Evolutionary conservation across 176 grass and related monocot genomes (phyloP).

Genomic region (Oryza nivara): DNA sequence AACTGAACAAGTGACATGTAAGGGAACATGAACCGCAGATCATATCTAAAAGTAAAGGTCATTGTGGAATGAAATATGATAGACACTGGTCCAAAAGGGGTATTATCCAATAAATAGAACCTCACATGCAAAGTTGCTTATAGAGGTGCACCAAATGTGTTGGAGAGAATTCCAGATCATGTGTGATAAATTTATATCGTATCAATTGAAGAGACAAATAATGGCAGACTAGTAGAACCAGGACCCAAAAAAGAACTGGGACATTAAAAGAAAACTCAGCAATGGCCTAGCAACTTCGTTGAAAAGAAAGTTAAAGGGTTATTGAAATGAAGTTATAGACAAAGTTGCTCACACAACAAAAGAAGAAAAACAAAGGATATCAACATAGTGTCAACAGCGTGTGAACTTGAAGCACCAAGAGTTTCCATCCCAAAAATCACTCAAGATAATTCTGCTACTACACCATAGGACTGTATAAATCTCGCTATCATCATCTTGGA

Average conservation of each 20-base stretch:
- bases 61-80: slow-evolving; percentile 2
- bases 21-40: neutral
- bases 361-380: slow-evolving; percentile 17
- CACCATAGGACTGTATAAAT: slow-evolving; percentile 25
- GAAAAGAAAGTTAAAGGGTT: neutral
- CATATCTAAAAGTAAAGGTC: slow-evolving; percentile 1
- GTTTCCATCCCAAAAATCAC: slow-evolving; percentile 5
- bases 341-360: slow-evolving; percentile 15
- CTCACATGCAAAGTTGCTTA: neutral
- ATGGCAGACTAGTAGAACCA: neutral
- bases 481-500: slow-evolving; percentile 42
- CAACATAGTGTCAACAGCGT: slow-evolving; percentile 18
- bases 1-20: neutral
- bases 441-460: slow-evolving; percentile 28
- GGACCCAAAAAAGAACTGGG: neutral
- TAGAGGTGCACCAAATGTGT: neutral
- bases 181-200: neutral
- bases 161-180: neutral
- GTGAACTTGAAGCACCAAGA: slow-evolving; percentile 29
- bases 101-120: slow-evolving; percentile 18
- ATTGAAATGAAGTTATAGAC: slow-evolving; percentile 8
- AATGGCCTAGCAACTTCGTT: neutral
- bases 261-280: slow-evolving; percentile 8
- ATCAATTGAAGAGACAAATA: slow-evolving; percentile 13
- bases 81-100: neutral